Base-by-base conservation (phyloP, 768 basidiomycete species). In the Psilocybe cubensis region DNA sequence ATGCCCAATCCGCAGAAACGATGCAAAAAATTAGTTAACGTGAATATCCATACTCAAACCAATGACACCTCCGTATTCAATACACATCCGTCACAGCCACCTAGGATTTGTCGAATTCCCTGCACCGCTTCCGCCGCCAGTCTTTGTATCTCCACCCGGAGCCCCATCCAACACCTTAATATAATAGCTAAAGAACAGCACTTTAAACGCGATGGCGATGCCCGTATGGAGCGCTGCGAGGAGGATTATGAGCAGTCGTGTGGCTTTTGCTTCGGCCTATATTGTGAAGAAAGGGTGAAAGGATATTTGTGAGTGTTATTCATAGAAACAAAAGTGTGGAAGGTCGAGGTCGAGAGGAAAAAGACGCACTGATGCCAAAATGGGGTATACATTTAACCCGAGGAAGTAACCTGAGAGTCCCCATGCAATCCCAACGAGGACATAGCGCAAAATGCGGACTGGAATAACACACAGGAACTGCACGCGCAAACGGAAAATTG, bases 391-490 rank as follows among this genome's bases (percentile, higher is more conserved):
- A 66, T 95, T 94, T 21, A 80, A 79, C 12, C 81, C 78, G 25
- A 99, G 80, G 80, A 95, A 98, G 76, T 85, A 94, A 2, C 94
- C 94, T 6, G 96, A 98, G 18, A 94, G 74, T 1, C 76, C 77
- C 62, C 91, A 92, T 0, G 86, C 95, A 43, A 86, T 45, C 11
- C 83, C 83, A 18, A 91, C 87, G 25, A 97, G 79, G 1, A 80
- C 79, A 92, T 94, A 96, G 8, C 96, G 87, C 7, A 96, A 71
- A 24, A 94, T 79, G 2, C 90, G 83, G 4, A 94, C 80, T 0
- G 95, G 94, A 44, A 93, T 89, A 12, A 97, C 88, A 66, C 92
- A 96, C 10, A 97, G 75, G 8, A 96, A 74, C 91, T 93, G 54
- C 9, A 52, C 35, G 33, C 7, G 44, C 53, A 38, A 20, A 23